Conservation (phyloP, 768 basidiomycete genomes). For the Rhizopogon vinicolor region DNA sequence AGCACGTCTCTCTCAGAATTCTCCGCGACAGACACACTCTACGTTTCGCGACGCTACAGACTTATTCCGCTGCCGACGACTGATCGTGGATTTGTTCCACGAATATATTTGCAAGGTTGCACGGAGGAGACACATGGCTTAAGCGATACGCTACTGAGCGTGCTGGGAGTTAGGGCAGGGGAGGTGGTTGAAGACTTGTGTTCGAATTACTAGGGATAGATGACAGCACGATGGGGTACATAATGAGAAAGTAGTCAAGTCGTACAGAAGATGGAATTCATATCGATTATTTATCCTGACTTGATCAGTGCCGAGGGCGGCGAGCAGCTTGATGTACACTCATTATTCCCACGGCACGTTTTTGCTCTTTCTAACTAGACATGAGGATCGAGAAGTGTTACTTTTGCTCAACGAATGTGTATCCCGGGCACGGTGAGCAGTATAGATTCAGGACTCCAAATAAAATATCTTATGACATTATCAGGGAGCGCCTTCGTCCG, state of each 20-base stretch:
- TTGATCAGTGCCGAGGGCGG: too few species aligned
- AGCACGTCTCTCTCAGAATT: slow-evolving; percentile 6
- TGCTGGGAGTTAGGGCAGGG: slow-evolving; percentile 39
- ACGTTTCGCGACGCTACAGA: slow-evolving; percentile 38
- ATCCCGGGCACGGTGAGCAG: slow-evolving; percentile 86
- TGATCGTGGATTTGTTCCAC: slow-evolving; percentile 7
- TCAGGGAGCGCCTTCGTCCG: slow-evolving; percentile 91
- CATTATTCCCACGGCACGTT: slow-evolving; percentile 20
- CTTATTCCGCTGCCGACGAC: slow-evolving; percentile 23
- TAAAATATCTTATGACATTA: not conserved
- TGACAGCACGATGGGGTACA: too few species aligned
- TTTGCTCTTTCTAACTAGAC: slow-evolving; percentile 5
- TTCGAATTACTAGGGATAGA: not conserved
- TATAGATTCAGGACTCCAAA: not conserved
- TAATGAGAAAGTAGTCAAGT: too few species aligned
- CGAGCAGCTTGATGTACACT: too few species aligned
- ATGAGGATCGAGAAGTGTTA: slow-evolving; percentile 99
- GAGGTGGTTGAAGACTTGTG: slow-evolving; percentile 39
- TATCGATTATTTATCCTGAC: too few species aligned
- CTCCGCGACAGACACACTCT: slow-evolving; percentile 8
- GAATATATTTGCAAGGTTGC: slow-evolving; percentile 33
- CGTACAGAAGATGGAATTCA: too few species aligned
- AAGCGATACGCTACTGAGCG: slow-evolving; percentile 44
- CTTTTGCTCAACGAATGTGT: slow-evolving; percentile 95
- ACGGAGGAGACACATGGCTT: slow-evolving; percentile 34